These are phyloP conservation scores for Phyllosticta citriasiana DNA, from an alignment of 2,329 filamentous ascomycete genomes.

Conservation along the genomic window DNA sequence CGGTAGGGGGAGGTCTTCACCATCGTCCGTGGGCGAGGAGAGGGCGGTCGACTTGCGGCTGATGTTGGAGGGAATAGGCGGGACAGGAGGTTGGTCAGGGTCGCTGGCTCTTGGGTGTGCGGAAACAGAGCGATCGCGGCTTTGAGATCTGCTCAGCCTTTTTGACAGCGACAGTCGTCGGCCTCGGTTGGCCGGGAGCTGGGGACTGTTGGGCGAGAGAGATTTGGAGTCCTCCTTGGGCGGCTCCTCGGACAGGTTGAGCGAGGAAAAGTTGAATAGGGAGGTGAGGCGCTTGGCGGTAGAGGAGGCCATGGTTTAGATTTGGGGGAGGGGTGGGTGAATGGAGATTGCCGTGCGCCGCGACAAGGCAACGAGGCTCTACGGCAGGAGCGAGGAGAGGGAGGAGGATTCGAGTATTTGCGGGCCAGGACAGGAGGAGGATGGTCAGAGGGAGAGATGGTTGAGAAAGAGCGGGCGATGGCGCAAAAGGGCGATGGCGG, in stretches of 20 bases:
- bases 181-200: not conserved
- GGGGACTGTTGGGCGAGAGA: not conserved
- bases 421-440: not conserved
- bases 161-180: constrained; percentile 4
- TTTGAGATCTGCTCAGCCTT: constrained; percentile 6
- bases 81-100: constrained; percentile 3
- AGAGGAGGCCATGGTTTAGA: constrained; percentile 5
- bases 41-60: not conserved
- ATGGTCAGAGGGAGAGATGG: not conserved
- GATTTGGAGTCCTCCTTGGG: constrained; percentile 1
- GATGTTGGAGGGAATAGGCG: constrained; percentile 3
- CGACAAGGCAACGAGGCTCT: constrained; percentile 1
- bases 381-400: not conserved
- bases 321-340: not conserved
- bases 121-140: constrained; percentile 6
- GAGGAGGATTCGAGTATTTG: constrained; percentile 1
- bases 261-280: constrained; percentile 6
- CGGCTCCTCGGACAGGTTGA: constrained; percentile 5
- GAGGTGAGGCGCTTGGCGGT: constrained; percentile 10
- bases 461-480: constrained; percentile 2
- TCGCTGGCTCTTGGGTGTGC: not conserved
- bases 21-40: constrained; percentile 3
- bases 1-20: constrained; percentile 4
- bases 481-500: not conserved
- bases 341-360: constrained; percentile 3